Evolutionary conservation across 257 asterid genomes (phyloP), one percentile per base, ranked within the genome.

Genomic region (Coffea eugenioides): DNA sequence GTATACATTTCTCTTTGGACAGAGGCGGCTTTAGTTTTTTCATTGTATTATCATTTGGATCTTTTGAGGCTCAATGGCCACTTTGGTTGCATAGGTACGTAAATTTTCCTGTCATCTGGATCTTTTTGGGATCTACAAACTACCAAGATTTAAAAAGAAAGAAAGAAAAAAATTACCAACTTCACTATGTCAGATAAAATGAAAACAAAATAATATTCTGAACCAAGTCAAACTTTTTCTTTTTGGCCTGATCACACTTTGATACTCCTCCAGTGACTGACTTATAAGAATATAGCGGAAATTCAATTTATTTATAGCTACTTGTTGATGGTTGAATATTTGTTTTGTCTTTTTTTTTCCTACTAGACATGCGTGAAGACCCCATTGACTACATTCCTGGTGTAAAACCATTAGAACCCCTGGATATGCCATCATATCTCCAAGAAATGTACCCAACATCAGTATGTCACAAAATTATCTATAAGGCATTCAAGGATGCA

Each of bases 41-140:
- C 89, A 0, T 77, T 84, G 36, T 88, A 86, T 79, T 88, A 86
- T 83, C 89, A 90, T 79, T 79, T 90, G 45, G 87, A 88, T 84
- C 88, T 88, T 43, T 78, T 88, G 82, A 80, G 87, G 83, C 25
- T 83, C 15, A 75, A 85, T 75, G 88, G 92, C 56, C 92, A 89
- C 82, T 89, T 87, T 75, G 90, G 84, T 59, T 85, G 86, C 59
- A 77, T 75, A 73, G 90, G 92, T 87, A 75, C 34, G 80, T 79
- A 18, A 31, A 25, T 51, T 69, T 69, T 70, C 25, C 73, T 12
- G 3, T 51, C 41, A 69, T n/a, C 43, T 39, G 43, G 43, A 39
- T 39, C 4, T 4, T 39, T 39, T 39, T 39, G 43, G 43, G 43
- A 39, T 39, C 43, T 39, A 39, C 43, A 39, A 39, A 39, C 43